phyloP scores from a whole-genome alignment of 2,329 filamentous ascomycete genomes.

The Ascochyta koolunga region DNA sequence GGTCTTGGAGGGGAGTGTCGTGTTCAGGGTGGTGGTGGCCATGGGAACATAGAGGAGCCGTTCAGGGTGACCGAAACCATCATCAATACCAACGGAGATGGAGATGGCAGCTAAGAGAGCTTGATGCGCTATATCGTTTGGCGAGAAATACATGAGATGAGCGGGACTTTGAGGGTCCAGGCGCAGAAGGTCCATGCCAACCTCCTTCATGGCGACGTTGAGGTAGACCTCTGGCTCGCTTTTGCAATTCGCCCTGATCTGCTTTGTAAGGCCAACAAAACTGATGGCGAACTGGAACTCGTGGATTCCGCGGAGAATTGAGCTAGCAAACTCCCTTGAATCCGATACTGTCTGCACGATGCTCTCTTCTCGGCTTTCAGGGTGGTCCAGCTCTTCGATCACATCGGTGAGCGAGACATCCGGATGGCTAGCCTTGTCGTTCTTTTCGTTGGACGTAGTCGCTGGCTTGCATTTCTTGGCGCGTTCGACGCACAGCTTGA shows the following conservation, averaged over 20 bases:
- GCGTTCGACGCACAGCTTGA: conserved; percentile 67
- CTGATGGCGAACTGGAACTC: conserved; percentile 96
- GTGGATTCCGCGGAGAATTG: conserved; percentile 88
- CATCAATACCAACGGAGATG: conserved; percentile 88
- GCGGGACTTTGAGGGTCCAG: conserved; percentile 91
- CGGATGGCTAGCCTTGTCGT: conserved; percentile 41
- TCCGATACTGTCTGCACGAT: conserved; percentile 86
- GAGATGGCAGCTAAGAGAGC: conserved; percentile 90
- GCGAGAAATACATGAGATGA: conserved; percentile 97
- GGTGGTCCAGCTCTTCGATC: conserved; percentile 74
- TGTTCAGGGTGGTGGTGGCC: conserved; percentile 94
- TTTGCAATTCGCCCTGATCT: conserved; percentile 71
- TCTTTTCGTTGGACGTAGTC: conserved; percentile 16
- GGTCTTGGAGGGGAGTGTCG: conserved; percentile 92
- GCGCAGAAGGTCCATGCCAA: conserved; percentile 89
- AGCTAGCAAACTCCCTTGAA: conserved; percentile 89
- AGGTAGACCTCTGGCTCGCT: conserved; percentile 75
- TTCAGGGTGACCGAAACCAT: conserved; percentile 84
- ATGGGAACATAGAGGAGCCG: conserved; percentile 93
- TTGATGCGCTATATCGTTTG: conserved; percentile 92
- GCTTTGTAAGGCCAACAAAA: conserved; percentile 85
- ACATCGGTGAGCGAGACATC: conserved; percentile 74
- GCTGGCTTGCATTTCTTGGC: conserved; percentile 55
- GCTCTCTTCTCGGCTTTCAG: conserved; percentile 69
- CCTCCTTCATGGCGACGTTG: conserved; percentile 93